phyloP scores from a whole-genome alignment of 108 stramenopile species.

The Pseudonitzschia delicatissima region DNA sequence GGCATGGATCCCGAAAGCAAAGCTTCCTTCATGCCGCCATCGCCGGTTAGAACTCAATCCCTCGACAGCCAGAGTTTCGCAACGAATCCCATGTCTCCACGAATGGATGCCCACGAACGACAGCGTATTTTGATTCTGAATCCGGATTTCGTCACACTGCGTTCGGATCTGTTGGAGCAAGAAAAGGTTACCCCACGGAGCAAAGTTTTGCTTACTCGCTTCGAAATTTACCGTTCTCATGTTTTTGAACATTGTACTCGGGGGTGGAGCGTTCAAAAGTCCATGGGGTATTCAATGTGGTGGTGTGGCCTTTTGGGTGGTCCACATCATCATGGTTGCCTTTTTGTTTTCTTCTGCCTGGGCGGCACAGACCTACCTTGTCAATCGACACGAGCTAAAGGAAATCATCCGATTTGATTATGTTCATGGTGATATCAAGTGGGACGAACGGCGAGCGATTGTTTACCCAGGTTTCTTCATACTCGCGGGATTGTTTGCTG shows the following conservation, averaged over 20 bases:
- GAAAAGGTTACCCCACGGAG: slow-evolving; percentile 65
- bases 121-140: slow-evolving; percentile 53
- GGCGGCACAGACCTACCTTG: slow-evolving; percentile 75
- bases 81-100: slow-evolving; percentile 10
- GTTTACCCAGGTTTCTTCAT: slow-evolving; percentile 90
- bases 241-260: slow-evolving; percentile 88
- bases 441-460: slow-evolving; percentile 81
- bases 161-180: slow-evolving; percentile 62
- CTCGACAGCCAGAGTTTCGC: slow-evolving; percentile 17
- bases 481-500: slow-evolving; percentile 91
- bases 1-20: slow-evolving; percentile 11
- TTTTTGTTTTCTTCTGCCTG: slow-evolving; percentile 76
- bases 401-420: slow-evolving; percentile 84
- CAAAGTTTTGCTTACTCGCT: slow-evolving; percentile 63
- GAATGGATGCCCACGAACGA: slow-evolving; percentile 33
- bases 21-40: slow-evolving; percentile 11
- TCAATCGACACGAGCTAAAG: slow-evolving; percentile 79
- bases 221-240: slow-evolving; percentile 83
- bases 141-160: slow-evolving; percentile 56
- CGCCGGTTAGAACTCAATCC: slow-evolving; percentile 25
- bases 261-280: slow-evolving; percentile 82
- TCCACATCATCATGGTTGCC: slow-evolving; percentile 82
- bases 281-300: slow-evolving; percentile 95
- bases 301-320: slow-evolving; percentile 83
- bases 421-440: slow-evolving; percentile 94